phyloP scores from a whole-genome alignment of 2,329 filamentous ascomycete genomes.

The Aspergillus bombycis region DNA sequence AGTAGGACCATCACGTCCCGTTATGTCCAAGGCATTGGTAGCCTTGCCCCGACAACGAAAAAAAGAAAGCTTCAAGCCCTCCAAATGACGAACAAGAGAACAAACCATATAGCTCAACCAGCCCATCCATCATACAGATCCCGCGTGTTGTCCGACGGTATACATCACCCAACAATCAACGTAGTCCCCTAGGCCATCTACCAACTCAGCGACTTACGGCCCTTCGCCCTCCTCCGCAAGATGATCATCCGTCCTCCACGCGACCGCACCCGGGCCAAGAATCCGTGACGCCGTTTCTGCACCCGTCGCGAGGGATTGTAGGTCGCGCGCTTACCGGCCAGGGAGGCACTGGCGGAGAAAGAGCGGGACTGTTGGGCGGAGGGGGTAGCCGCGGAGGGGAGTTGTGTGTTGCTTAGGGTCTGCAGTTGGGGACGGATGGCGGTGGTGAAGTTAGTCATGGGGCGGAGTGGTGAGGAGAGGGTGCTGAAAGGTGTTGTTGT shows the following conservation, averaged over 20 bases:
- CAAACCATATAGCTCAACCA: slow-evolving; percentile 5
- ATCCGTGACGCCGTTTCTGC: slow-evolving; percentile 65
- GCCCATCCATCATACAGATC: neutral
- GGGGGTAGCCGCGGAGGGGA: neutral
- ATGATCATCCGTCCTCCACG: slow-evolving; percentile 59
- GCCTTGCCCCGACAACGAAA: neutral
- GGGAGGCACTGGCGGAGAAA: slow-evolving; percentile 49
- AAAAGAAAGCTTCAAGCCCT: neutral
- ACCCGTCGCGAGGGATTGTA: slow-evolving; percentile 63
- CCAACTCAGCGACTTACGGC: slow-evolving; percentile 57
- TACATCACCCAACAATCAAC: neutral
- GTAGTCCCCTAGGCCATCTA: slow-evolving; percentile 29
- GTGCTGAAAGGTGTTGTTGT: slow-evolving; percentile 5
- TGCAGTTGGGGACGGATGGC: slow-evolving; percentile 7
- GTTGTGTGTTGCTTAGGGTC: slow-evolving; percentile 9
- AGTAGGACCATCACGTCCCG: neutral
- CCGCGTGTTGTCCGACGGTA: neutral
- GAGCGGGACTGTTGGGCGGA: slow-evolving; percentile 32
- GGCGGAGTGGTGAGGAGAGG: slow-evolving; percentile 16
- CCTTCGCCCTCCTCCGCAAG: slow-evolving; percentile 58
- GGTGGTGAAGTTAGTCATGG: slow-evolving; percentile 18
- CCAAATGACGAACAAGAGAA: slow-evolving; percentile 3
- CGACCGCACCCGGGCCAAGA: slow-evolving; percentile 56
- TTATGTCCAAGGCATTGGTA: slow-evolving; percentile 2
- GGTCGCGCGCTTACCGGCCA: slow-evolving; percentile 54